Evolutionary conservation across 208 protist species (phyloP), one percentile per base, ranked within the genome.

Genomic region (Crithidia sp.): DNA sequence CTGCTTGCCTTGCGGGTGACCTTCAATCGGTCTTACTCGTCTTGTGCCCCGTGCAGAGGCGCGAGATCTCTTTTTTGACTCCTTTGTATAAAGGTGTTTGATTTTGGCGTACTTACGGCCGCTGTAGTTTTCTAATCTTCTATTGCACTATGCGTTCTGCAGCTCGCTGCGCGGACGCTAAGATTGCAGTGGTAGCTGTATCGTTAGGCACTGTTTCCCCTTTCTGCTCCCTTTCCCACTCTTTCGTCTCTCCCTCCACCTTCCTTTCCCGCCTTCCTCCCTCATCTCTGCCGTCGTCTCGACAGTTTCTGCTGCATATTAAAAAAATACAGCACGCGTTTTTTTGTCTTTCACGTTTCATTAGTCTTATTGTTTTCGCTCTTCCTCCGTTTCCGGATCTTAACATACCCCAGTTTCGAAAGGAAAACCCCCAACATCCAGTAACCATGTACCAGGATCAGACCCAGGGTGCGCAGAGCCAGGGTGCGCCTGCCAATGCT

Each of bases 401-500:
- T 7, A 12, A 12, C 16, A 55, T 17, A 7, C 6, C 16, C 8
- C 50, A 49, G 45, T 13, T 14, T 49, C 14, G 16, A 12, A 55
- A 55, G 50, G 28, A 28, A 28, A 28, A 28, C 28, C 28, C 28
- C 28, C 28, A 28, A 28, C 28, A 28, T 28, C 28, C 43, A 39
- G 7, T 0, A 56, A 56, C 13, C 52, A 68, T 68, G 70, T 64
- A 68, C 13, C 70, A 67, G 44, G 28, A 62, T 17, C 71, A 63
- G n/a, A n/a, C 58, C 7, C 67, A 54, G 60, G 49, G 44, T 17
- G 16, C 53, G n/a, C 58, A 74, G 14, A 71, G 12, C 65, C 14
- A 37, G 14, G 44, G 65, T 43, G 36, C 44, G 17, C 16, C 50
- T 41, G 67, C 52, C 19, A 28, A 28, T 28, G 61, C 50, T 37